Evolutionary conservation across 441 rosid species (phyloP).

Genomic region (Gossypium gossypioides): DNA sequence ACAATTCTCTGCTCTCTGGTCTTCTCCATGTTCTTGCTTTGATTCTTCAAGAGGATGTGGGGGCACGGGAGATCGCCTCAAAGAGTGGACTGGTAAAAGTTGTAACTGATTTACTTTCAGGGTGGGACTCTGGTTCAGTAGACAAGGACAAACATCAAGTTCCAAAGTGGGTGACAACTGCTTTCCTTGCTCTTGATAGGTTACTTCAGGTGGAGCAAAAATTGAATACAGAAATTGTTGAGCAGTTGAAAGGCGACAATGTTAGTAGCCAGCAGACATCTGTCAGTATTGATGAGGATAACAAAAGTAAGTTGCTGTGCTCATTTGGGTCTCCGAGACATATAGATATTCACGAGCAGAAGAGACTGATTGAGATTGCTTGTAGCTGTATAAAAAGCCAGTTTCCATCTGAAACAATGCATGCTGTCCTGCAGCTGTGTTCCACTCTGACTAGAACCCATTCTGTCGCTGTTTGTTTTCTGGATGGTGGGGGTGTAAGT

Average conservation of each 20-base stretch:
- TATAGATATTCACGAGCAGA: conserved; percentile 55
- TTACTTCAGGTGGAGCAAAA: conserved; percentile 82
- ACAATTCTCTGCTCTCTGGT: conserved; percentile 46
- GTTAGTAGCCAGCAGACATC: conserved; percentile 35
- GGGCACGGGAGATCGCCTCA: conserved; percentile 68
- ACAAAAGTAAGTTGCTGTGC: conserved; percentile 53
- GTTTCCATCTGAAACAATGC: conserved; percentile 87
- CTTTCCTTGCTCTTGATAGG: conserved; percentile 90
- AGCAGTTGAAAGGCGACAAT: conserved; percentile 54
- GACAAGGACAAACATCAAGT: conserved; percentile 42
- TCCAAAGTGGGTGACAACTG: conserved; percentile 94
- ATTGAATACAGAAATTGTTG: conserved; percentile 62
- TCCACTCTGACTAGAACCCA: conserved; percentile 81
- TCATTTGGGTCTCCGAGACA: conserved; percentile 41
- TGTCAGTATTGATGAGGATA: conserved; percentile 58
- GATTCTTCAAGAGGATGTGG: conserved; percentile 81
- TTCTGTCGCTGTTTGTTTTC: conserved; percentile 72
- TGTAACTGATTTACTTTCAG: conserved; percentile 61
- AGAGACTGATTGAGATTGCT: conserved; percentile 78
- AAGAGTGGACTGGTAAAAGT: conserved; percentile 69
- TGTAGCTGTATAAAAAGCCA: conserved; percentile 70
- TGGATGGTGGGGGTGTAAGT: conserved; percentile 76
- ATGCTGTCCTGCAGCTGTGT: conserved; percentile 84
- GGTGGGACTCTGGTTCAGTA: conserved; percentile 59
- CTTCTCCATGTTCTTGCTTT: conserved; percentile 90